Evolutionary conservation across 306 rosid species (phyloP).

Genomic region (Senna tora): DNA sequence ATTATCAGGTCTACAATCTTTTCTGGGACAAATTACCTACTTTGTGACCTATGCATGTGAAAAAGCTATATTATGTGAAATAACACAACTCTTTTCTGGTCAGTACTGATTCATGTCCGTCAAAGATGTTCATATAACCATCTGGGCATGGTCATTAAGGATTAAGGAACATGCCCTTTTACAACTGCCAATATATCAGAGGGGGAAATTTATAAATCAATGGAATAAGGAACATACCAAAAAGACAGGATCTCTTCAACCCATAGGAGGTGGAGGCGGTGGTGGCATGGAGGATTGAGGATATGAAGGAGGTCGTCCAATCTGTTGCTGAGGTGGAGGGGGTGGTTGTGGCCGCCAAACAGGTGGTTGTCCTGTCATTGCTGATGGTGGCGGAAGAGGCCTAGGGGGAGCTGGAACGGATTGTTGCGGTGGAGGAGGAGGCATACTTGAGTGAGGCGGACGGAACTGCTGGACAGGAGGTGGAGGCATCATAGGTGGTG

Average conservation of each 20-base stretch:
- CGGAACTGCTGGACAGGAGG: conserved; percentile 85
- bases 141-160: conserved; percentile 10
- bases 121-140: conserved; percentile 23
- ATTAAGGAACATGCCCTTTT: conserved; percentile 36
- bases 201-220: conserved; percentile 32
- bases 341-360: conserved; percentile 87
- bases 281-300: conserved; percentile 70
- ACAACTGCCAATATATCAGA: conserved; percentile 20
- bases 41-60: neutral
- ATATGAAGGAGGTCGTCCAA: conserved; percentile 56
- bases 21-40: neutral
- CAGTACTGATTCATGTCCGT: conserved; percentile 3
- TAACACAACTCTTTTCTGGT: neutral
- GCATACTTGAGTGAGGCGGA: conserved; percentile 79
- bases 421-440: conserved; percentile 80
- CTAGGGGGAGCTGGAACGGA: conserved; percentile 59
- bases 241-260: conserved; percentile 40
- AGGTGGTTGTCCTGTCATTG: conserved; percentile 76
- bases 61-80: neutral
- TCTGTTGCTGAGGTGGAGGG: conserved; percentile 61
- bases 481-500: conserved; percentile 63
- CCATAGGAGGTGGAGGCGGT: conserved; percentile 56
- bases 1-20: neutral
- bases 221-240: conserved; percentile 1
- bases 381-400: conserved; percentile 85